These are phyloP conservation scores for Metschnikowia picachoensis DNA, from an alignment of 805 yeast species.

Conservation along the genomic window DNA sequence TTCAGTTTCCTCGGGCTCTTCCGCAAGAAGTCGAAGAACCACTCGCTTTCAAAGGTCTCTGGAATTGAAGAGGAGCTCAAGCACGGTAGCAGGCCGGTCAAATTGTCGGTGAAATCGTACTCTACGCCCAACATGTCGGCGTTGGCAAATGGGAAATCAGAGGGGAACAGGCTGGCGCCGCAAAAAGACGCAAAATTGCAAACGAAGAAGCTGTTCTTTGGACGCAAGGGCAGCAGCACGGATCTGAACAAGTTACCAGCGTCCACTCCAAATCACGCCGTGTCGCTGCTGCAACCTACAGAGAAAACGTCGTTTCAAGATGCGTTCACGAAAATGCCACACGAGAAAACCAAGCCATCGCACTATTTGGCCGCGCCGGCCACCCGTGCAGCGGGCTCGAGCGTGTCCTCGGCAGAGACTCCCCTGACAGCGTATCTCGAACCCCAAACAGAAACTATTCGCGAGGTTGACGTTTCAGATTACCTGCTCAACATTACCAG, in stretches of 20 bases:
- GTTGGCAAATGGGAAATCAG: slow-evolving; percentile 1
- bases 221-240: background rate
- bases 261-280: too few species aligned
- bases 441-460: slow-evolving; percentile 14
- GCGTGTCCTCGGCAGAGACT: slow-evolving; percentile 8
- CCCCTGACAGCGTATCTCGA: slow-evolving; percentile 9
- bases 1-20: slow-evolving; percentile 39
- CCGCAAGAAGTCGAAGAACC: slow-evolving; percentile 33
- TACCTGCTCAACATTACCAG: slow-evolving; percentile 11
- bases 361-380: background rate
- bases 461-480: slow-evolving; percentile 20
- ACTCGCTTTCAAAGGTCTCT: slow-evolving; percentile 17
- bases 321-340: background rate
- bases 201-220: slow-evolving; percentile 1
- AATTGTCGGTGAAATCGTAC: slow-evolving; percentile 25
- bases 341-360: background rate
- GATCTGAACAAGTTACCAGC: background rate
- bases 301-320: background rate
- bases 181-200: background rate
- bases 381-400: slow-evolving; percentile 3
- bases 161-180: background rate
- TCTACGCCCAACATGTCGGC: slow-evolving; percentile 29
- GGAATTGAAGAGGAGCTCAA: slow-evolving; percentile 11
- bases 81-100: slow-evolving; percentile 14
- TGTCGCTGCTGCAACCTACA: background rate